phyloP scores from a whole-genome alignment of 2,329 filamentous ascomycete genomes.

The Colletotrichum filicis region DNA sequence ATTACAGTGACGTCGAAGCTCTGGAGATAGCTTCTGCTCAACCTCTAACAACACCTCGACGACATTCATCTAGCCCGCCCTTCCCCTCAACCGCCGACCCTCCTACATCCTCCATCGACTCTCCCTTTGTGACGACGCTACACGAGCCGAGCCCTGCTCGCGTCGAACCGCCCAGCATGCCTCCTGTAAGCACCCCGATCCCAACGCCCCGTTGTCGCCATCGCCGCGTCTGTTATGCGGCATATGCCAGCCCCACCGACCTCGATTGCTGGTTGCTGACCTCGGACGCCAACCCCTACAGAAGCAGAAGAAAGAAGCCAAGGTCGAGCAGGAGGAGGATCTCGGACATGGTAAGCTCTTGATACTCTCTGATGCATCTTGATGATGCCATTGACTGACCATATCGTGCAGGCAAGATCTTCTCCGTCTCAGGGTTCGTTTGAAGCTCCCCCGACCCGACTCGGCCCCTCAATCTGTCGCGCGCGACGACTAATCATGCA shows the following conservation, averaged over 20 bases:
- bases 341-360: constrained; percentile 49
- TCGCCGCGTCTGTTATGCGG: constrained; percentile 25
- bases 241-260: constrained; percentile 27
- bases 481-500: constrained; percentile 33
- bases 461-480: constrained; percentile 12
- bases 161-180: constrained; percentile 58
- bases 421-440: constrained; percentile 71
- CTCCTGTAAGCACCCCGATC: constrained; percentile 60
- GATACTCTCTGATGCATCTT: background rate
- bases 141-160: constrained; percentile 35
- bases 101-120: constrained; percentile 42
- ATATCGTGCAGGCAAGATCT: constrained; percentile 64
- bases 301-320: constrained; percentile 46
- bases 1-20: constrained; percentile 39
- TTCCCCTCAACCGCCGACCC: constrained; percentile 42
- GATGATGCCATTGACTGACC: constrained; percentile 16
- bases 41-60: constrained; percentile 50
- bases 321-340: constrained; percentile 49
- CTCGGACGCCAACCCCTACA: constrained; percentile 5
- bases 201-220: constrained; percentile 36
- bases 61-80: constrained; percentile 45
- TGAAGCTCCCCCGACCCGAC: constrained; percentile 34
- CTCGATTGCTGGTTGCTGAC: constrained; percentile 31
- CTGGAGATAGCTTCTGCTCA: constrained; percentile 51
- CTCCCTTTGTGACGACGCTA: constrained; percentile 22